phyloP scores from a whole-genome alignment of 2,329 filamentous ascomycete genomes.

The Mycocentrospora acerina region DNA sequence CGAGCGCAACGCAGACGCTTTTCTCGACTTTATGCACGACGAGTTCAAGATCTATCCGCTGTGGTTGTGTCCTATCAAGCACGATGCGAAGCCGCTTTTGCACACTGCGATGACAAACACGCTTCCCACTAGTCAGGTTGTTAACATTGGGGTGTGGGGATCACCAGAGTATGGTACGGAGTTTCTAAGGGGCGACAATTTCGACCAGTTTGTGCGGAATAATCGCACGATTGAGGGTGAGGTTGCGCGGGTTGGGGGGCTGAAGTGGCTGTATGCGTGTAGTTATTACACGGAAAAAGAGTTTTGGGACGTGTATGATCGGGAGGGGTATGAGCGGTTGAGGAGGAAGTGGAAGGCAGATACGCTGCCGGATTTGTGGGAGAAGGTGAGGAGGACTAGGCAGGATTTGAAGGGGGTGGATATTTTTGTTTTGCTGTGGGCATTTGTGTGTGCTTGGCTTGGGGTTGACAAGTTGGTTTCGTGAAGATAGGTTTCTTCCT shows the following conservation, averaged over 20 bases:
- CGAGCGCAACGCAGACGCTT: constrained; percentile 48
- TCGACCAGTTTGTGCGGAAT: constrained; percentile 60
- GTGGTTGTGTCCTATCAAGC: constrained; percentile 55
- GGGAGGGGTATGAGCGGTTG: constrained; percentile 62
- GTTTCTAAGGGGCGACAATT: constrained; percentile 1
- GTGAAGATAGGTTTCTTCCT: too few species aligned
- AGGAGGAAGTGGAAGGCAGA: constrained; percentile 63
- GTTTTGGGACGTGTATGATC: constrained; percentile 66
- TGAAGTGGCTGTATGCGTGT: constrained; percentile 87
- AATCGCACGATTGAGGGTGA: constrained; percentile 71
- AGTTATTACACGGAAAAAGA: constrained; percentile 72
- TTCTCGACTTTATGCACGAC: constrained; percentile 52
- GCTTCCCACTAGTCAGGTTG: constrained; percentile 12
- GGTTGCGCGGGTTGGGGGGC: constrained; percentile 66
- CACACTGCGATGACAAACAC: constrained; percentile 7
- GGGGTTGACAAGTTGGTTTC: constrained; percentile 28
- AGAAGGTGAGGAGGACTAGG: constrained; percentile 54
- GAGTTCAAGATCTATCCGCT: constrained; percentile 53
- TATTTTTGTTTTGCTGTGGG: neutral
- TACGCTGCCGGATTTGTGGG: constrained; percentile 64
- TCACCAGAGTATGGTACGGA: constrained; percentile 51
- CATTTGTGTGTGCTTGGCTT: constrained; percentile 3
- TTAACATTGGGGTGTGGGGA: constrained; percentile 67
- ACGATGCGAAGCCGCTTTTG: constrained; percentile 5
- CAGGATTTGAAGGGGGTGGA: constrained; percentile 4